Conservation (phyloP, 345 rosid species). For the Pelargonium nanum region DNA sequence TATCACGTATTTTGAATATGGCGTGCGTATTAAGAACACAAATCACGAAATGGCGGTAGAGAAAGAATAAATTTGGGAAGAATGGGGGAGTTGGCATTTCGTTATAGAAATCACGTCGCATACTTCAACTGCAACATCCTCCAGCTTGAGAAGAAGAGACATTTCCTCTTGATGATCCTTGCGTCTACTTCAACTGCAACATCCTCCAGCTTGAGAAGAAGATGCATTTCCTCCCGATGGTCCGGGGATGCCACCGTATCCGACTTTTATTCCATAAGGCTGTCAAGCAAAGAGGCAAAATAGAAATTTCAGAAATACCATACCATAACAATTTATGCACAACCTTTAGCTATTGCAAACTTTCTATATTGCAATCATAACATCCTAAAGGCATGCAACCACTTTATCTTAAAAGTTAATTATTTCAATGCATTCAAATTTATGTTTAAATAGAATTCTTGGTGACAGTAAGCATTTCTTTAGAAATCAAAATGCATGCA, state of each 20-base stretch:
- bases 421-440: too few relatives aligned
- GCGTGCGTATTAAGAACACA: not conserved
- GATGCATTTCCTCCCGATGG: slow-evolving; percentile 86
- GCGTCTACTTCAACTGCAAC: slow-evolving; percentile 85
- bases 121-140: slow-evolving; percentile 73
- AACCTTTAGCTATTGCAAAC: too few relatives aligned
- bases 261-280: slow-evolving; percentile 96
- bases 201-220: slow-evolving; percentile 75
- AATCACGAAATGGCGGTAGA: not conserved
- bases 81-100: not conserved
- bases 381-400: not conserved
- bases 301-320: slow-evolving; percentile 11
- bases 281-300: slow-evolving; percentile 16
- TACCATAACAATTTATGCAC: not conserved
- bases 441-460: too few relatives aligned
- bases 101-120: not conserved
- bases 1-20: not conserved
- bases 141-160: slow-evolving; percentile 72
- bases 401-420: too few relatives aligned
- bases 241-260: slow-evolving; percentile 93
- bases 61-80: not conserved
- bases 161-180: slow-evolving; percentile 92
- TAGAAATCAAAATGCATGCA: too few relatives aligned
- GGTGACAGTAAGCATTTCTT: too few relatives aligned
- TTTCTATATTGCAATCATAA: too few relatives aligned